Percentiles rank a stretch among this genome's conserved stretches.
These are phyloP conservation scores for Leccinum arenicola DNA, from an alignment of 768 basidiomycete genomes.

Conservation along the genomic window DNA sequence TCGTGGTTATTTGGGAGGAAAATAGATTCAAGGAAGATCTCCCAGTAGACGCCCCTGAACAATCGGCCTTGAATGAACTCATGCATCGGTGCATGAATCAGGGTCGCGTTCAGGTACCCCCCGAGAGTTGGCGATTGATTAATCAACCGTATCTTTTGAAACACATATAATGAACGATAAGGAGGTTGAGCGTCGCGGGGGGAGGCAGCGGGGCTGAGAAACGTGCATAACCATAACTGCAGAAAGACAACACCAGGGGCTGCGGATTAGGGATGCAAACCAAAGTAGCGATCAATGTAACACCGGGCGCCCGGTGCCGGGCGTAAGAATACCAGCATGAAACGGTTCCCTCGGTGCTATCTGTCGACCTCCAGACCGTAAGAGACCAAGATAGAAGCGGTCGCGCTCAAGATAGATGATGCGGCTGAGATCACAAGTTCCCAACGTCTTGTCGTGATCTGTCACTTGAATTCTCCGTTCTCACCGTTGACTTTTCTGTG, in stretches of 20 bases:
- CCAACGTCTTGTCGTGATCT: constrained; percentile 4
- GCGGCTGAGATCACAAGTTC: constrained; percentile 6
- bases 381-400: constrained; percentile 15
- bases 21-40: constrained; percentile 23
- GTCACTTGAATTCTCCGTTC: constrained; percentile 8
- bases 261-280: neutral
- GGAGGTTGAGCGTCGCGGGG: neutral
- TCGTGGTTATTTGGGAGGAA: constrained; percentile 12
- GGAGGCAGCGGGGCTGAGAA: neutral
- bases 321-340: constrained; percentile 14
- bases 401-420: constrained; percentile 8
- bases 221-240: neutral
- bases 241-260: neutral
- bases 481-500: constrained; percentile 9
- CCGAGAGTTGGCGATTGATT: constrained; percentile 12
- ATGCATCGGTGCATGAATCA: constrained; percentile 21
- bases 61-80: constrained; percentile 23
- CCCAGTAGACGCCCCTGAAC: constrained; percentile 15
- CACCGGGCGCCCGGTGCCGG: constrained; percentile 17
- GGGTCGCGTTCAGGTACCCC: constrained; percentile 25
- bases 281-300: constrained; percentile 10
- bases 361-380: constrained; percentile 3
- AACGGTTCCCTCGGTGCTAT: constrained; percentile 7
- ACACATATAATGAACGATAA: neutral
- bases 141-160: constrained; percentile 2